A percentile compares a stretch with the other conserved stretches of the same genome.
Conservation (phyloP, 176 grass and related monocot species). For the Eragrostis curvula region DNA sequence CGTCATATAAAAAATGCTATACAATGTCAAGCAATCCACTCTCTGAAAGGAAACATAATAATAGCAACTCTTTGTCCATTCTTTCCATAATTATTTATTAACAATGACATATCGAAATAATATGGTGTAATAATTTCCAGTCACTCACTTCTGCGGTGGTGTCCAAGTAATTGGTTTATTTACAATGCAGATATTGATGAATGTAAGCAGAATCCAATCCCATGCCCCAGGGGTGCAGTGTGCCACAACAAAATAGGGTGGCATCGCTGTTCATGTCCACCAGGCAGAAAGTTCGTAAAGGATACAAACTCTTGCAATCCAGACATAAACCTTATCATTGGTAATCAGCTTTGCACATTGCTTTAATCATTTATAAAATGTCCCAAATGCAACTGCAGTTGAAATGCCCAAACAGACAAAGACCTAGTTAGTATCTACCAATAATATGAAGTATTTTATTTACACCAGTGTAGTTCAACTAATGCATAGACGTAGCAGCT, state of each 20-base stretch:
- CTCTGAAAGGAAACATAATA: neutral
- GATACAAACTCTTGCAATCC: slow-evolving; percentile 39
- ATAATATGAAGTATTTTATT: neutral
- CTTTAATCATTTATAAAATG: neutral
- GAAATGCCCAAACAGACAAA: neutral
- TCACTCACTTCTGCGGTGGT: neutral
- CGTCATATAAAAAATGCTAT: too few species aligned
- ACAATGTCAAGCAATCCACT: neutral
- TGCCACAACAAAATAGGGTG: slow-evolving; percentile 25
- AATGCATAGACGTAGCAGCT: neutral
- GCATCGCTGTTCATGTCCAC: slow-evolving; percentile 25
- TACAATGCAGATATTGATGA: slow-evolving; percentile 31
- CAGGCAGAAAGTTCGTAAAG: slow-evolving; percentile 26
- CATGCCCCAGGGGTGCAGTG: slow-evolving; percentile 14
- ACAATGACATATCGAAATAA: neutral
- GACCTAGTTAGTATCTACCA: neutral
- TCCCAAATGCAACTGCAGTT: neutral
- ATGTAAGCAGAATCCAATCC: neutral
- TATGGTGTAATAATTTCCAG: neutral
- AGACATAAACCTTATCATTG: slow-evolving; percentile 37
- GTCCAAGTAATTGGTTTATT: neutral
- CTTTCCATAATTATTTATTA: neutral
- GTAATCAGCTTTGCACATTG: neutral
- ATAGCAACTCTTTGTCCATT: too few species aligned
- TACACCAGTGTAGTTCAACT: neutral